Conservation (phyloP, 441 rosid species). For the Lepidium campestre region DNA sequence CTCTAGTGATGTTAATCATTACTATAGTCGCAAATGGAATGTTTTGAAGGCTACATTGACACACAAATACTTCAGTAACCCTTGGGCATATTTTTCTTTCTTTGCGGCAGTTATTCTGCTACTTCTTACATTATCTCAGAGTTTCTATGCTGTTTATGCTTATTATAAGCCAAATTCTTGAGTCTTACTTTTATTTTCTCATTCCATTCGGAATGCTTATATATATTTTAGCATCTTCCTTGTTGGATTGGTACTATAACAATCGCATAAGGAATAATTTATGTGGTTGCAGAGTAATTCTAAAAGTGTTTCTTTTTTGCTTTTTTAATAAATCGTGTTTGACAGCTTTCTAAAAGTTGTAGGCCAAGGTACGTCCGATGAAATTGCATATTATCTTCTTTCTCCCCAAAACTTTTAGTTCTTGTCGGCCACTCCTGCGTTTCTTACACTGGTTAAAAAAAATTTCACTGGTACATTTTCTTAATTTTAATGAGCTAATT, state of each 20-base stretch:
- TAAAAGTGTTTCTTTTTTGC: too few relatives aligned
- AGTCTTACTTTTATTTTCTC: neutral
- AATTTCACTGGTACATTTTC: too few relatives aligned
- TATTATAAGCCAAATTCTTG: slow-evolving; percentile 50
- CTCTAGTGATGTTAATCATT: slow-evolving; percentile 50
- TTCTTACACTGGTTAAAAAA: too few relatives aligned
- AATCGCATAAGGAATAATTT: neutral
- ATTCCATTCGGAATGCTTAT: neutral
- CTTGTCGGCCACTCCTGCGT: too few relatives aligned
- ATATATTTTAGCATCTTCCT: neutral
- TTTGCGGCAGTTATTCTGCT: slow-evolving; percentile 60
- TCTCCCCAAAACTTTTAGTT: too few relatives aligned
- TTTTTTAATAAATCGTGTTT: too few relatives aligned
- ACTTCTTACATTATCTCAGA: slow-evolving; percentile 57
- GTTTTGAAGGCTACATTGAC: slow-evolving; percentile 58
- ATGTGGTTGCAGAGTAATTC: neutral
- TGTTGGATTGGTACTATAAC: neutral
- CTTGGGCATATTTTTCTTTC: slow-evolving; percentile 73
- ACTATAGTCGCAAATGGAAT: slow-evolving; percentile 67
- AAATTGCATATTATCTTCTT: too few relatives aligned
- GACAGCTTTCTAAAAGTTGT: too few relatives aligned
- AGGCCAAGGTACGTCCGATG: too few relatives aligned
- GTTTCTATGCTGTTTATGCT: slow-evolving; percentile 57
- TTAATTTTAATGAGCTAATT: too few relatives aligned
- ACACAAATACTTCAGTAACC: slow-evolving; percentile 73